A percentile compares a stretch with the other conserved stretches of the same genome.
These are phyloP conservation scores for Gleditsia sinensis DNA, from an alignment of 306 rosid genomes.

Conservation along the genomic window DNA sequence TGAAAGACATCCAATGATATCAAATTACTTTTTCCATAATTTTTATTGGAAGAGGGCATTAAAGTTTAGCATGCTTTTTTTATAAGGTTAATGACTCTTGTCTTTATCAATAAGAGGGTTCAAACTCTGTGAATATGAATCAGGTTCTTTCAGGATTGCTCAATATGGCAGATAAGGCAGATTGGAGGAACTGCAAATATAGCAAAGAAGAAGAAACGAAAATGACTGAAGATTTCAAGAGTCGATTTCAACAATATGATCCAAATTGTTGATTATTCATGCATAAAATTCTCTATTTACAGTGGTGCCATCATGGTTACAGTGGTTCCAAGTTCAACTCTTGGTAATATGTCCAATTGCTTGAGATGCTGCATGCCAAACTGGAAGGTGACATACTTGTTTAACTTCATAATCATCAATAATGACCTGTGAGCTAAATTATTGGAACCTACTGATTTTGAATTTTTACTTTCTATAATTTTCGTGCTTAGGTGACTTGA, in stretches of 20 bases:
- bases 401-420: slow-evolving; percentile 6
- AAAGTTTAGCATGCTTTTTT: background rate
- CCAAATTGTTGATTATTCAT: slow-evolving; percentile 59
- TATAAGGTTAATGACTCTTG: slow-evolving; percentile 3
- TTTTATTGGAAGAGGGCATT: background rate
- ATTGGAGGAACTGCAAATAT: slow-evolving; percentile 79
- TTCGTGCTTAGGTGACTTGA: slow-evolving; percentile 29
- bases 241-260: slow-evolving; percentile 75
- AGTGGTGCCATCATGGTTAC: background rate
- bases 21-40: slow-evolving; percentile 4
- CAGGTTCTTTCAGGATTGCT: slow-evolving; percentile 96
- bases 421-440: slow-evolving; percentile 23
- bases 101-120: slow-evolving; percentile 9
- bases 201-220: slow-evolving; percentile 82
- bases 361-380: slow-evolving; percentile 17
- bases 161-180: slow-evolving; percentile 84
- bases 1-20: background rate
- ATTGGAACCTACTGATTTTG: slow-evolving; percentile 23
- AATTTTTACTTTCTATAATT: background rate
- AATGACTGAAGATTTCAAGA: slow-evolving; percentile 70
- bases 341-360: slow-evolving; percentile 26
- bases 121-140: slow-evolving; percentile 32
- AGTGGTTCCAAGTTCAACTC: slow-evolving; percentile 17
- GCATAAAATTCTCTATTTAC: slow-evolving; percentile 6
- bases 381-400: slow-evolving; percentile 35